These are phyloP conservation scores for Hemileia vastatrix DNA, from an alignment of 1,284 basidiomycete species.

Conservation along the genomic window DNA sequence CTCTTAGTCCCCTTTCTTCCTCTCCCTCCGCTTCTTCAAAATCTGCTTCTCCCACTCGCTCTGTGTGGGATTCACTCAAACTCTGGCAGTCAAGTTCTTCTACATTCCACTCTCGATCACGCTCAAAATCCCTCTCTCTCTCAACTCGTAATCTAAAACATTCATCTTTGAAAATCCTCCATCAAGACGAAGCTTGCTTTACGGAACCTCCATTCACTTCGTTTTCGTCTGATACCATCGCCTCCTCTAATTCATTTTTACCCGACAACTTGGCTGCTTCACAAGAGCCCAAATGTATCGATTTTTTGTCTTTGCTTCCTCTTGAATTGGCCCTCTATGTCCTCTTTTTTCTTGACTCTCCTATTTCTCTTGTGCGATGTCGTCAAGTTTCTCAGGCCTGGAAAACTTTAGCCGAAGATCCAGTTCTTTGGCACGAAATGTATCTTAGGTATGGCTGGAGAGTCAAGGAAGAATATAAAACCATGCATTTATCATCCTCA, in stretches of 20 bases:
- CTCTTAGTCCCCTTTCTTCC: constrained; percentile 8
- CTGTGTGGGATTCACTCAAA: constrained; percentile 26
- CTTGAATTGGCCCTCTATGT: constrained; percentile 46
- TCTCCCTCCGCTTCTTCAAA: constrained; percentile 24
- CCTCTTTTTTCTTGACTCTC: constrained; percentile 2
- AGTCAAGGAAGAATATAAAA: constrained; percentile 14
- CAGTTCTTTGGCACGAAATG: constrained; percentile 48
- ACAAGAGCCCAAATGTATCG: constrained; percentile 9
- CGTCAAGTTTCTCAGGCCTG: constrained; percentile 49
- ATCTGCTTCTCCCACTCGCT: constrained; percentile 48
- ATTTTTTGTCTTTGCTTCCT: constrained; percentile 44
- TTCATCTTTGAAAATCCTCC: too few species aligned
- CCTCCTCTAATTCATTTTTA: constrained; percentile 25
- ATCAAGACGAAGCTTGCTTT: constrained; percentile 57
- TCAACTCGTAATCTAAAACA: constrained; percentile 26
- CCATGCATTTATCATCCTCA: too few species aligned
- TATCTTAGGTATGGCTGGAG: constrained; percentile 47
- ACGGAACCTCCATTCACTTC: constrained; percentile 33
- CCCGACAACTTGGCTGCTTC: constrained; percentile 15
- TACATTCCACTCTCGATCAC: constrained; percentile 30
- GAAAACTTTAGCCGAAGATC: constrained; percentile 54
- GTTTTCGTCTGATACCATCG: constrained; percentile 22
- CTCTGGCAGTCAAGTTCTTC: constrained; percentile 15
- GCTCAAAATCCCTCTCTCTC: constrained; percentile 26
- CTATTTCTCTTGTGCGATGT: constrained; percentile 39